Evolutionary conservation across 441 rosid genomes (phyloP), one percentile per base, ranked within the genome.

Genomic region (Metrosideros polymorpha): DNA sequence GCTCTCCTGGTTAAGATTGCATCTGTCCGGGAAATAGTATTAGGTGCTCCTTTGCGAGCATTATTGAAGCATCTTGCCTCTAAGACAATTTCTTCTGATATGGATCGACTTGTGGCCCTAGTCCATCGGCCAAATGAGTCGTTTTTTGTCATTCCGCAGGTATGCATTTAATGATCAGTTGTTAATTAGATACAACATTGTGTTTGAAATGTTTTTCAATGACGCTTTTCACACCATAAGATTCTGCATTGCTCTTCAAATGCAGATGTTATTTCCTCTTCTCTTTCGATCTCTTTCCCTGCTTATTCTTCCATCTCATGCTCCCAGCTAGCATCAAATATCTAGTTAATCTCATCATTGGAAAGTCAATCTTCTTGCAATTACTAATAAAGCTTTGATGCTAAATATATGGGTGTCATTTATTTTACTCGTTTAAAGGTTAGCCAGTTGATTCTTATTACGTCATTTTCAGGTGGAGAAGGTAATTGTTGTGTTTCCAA

Each of bases 81-180:
- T 43, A 96, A 93, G 86, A 94, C 93, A 12, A 92, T 92, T 90
- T 92, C 93, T 92, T 92, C 97, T 57, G 92, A 91, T 88, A 66
- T 88, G 13, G 93, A 90, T 89, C 91, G 85, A 85, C 93, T 95
- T 91, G 92, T 96, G 82, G 98, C 99, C 27, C 92, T 98, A 35
- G 94, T 96, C 90, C 99, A 96, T 93, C 93, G 99, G 85, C 98
- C 99, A 30, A 95, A 94, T 82, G 99, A 98, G 90, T 94, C 99
- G 12, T 96, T 94, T 91, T 96, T 95, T 87, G 93, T 98, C 82
- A 87, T 93, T 84, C 98, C 99, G 76, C 93, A 91, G 99, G 99
- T 98, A 92, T 82, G 27, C n/a, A 0, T 35, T 82, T 29, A 32
- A 59, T 47, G 39, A 14, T 25, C 59, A 49, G 25, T 82, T 49